Base-by-base conservation (phyloP, 2,329 filamentous ascomycete genomes). In the Albifimbria verrucaria region DNA sequence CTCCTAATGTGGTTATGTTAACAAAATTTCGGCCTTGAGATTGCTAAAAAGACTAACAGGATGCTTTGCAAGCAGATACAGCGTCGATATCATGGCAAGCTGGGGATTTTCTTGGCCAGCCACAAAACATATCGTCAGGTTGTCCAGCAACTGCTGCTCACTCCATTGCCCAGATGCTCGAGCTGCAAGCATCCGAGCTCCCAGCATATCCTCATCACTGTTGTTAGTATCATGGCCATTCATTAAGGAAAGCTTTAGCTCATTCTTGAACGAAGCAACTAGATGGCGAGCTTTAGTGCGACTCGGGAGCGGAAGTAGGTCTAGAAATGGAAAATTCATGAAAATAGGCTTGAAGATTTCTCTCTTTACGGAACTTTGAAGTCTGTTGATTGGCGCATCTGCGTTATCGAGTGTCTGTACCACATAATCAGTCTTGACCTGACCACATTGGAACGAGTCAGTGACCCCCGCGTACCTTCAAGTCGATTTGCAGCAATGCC, bases 71-170 rank as follows among this genome's bases (percentile, higher is more conserved):
- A 74, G 54, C n/a, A 71, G 58, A 57, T 70, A 73, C 39, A 74
- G 52, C 20, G 60, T 62, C 1, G 67, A 72, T 15, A 65, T 67
- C 18, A 74, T 62, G 18, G 68, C 59, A 50, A 69, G 60, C 58
- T 74, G 72, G 1, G 70, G 66, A 51, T 75, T 75, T 57, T 75
- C 72, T 49, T 75, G 72, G 0, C 70, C 71, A 0, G 72, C 72
- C 15, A 75, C 62, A 46, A 73, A 75, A 2, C 66, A 59, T 15
- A 75, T 67, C 32, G 70, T 72, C 18, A 72, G 53, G 42, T 75
- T 75, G 48, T 73, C 68, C 17, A 69, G 65, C 54, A 73, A 68
- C 49, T 74, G 70, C 50, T 68, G 65, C 51, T 73, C 68, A 7
- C 57, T 67, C 32, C 66, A 62, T 17, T 52, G 50, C 4, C 66